These are phyloP conservation scores for Cordyceps farinosa DNA, from an alignment of 2,329 filamentous ascomycete genomes.

Conservation along the genomic window DNA sequence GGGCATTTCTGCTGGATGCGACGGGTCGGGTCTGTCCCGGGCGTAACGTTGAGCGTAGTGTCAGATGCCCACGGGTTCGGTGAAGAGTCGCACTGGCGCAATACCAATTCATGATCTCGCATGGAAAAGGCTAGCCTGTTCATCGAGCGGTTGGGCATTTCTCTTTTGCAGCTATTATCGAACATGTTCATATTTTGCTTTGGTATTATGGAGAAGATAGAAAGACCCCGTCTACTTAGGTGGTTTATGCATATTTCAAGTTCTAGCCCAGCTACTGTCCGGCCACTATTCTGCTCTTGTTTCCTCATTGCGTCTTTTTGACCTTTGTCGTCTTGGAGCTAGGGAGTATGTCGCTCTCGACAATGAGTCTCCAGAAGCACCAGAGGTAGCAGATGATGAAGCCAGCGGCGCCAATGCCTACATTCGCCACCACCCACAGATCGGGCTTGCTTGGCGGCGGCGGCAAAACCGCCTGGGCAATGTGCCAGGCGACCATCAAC, in stretches of 20 bases:
- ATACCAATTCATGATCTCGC: neutral
- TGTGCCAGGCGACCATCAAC: conserved; percentile 77
- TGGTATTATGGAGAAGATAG: neutral
- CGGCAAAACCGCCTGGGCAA: conserved; percentile 62
- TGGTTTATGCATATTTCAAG: neutral
- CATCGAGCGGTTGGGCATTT: neutral
- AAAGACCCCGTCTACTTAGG: neutral
- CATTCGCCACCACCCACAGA: conserved; percentile 90
- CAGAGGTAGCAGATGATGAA: conserved; percentile 88
- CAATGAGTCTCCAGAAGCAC: conserved; percentile 70
- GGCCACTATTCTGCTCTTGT: neutral
- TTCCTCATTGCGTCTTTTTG: conserved; percentile 35
- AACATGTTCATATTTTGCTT: neutral
- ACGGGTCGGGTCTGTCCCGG: too few species aligned
- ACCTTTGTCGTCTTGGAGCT: conserved; percentile 28
- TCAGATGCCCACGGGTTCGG: too few species aligned
- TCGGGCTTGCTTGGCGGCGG: conserved; percentile 80
- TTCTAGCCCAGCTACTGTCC: conserved; percentile 1
- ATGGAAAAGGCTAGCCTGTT: neutral
- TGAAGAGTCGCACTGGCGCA: too few species aligned
- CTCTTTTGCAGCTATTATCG: neutral
- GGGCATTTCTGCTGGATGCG: too few species aligned
- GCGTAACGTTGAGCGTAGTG: too few species aligned
- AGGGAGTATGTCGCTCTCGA: conserved; percentile 54
- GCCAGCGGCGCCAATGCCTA: conserved; percentile 77